phyloP scores from a whole-genome alignment of 495 filamentous ascomycete species.

The Pseudoneurospora amorphoporcata region DNA sequence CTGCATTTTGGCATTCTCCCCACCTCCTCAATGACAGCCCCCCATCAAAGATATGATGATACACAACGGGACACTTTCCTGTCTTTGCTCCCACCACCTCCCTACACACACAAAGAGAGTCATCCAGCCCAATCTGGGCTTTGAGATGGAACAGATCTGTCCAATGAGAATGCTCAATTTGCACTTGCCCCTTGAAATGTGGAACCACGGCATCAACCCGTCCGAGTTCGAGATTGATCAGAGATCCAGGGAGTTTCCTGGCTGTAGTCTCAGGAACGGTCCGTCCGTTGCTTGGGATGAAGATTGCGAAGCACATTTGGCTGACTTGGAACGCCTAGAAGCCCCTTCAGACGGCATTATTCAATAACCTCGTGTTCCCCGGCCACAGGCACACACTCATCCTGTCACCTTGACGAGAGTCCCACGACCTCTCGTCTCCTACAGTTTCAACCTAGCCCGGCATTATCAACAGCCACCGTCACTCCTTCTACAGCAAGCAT shows the following conservation, averaged over 20 bases:
- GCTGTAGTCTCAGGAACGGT: background rate
- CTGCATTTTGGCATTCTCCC: background rate
- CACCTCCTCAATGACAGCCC: background rate
- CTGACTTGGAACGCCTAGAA: conserved; percentile 18
- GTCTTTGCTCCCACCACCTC: background rate
- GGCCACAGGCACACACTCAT: conserved; percentile 20
- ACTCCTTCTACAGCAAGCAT: conserved; percentile 30
- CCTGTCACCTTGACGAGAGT: conserved; percentile 19
- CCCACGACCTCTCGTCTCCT: conserved; percentile 13
- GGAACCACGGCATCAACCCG: background rate
- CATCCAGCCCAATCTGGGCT: background rate
- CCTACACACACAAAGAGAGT: background rate
- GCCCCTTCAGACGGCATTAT: conserved; percentile 17
- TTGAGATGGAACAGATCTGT: background rate
- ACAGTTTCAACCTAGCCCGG: conserved; percentile 16
- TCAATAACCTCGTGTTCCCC: conserved; percentile 29
- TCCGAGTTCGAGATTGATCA: background rate
- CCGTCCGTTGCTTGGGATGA: background rate
- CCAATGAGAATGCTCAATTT: background rate
- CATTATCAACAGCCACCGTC: conserved; percentile 34
- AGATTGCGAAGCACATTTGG: conserved; percentile 4
- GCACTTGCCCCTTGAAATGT: background rate
- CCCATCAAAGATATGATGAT: background rate
- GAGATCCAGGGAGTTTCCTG: background rate
- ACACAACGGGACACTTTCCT: background rate